Evolutionary conservation across 192 early-diverging fungal genomes (phyloP).

Genomic region (Coemansia sp.): DNA sequence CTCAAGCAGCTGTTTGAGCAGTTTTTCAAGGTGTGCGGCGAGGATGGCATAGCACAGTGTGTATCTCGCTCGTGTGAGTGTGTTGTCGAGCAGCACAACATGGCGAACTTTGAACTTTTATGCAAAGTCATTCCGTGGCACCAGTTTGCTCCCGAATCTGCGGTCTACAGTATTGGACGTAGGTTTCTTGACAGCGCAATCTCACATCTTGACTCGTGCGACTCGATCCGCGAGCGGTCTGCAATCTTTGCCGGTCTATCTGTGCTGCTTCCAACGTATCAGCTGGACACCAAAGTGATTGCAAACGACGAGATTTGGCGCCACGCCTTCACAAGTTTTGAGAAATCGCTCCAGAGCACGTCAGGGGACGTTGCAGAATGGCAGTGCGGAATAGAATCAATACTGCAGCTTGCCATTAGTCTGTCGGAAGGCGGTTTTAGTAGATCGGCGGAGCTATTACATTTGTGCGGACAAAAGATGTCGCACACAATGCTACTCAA

Average conservation of each 20-base stretch:
- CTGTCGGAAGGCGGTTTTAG: background rate
- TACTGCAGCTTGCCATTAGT: background rate
- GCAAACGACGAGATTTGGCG: conserved; percentile 8
- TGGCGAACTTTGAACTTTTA: background rate
- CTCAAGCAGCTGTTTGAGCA: conserved; percentile 3
- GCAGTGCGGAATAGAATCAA: background rate
- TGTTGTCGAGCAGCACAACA: background rate
- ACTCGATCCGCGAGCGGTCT: background rate
- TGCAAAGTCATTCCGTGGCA: conserved; percentile 8
- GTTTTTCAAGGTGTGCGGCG: background rate
- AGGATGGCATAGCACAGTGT: conserved; percentile 1
- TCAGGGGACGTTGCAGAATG: background rate
- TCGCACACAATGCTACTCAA: background rate
- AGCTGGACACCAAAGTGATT: background rate
- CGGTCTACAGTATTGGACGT: conserved; percentile 2
- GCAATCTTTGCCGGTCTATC: background rate
- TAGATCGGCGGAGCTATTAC: conserved; percentile 3
- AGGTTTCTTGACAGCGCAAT: background rate
- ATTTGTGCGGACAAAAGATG: conserved; percentile 13
- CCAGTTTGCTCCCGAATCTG: background rate
- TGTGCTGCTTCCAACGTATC: conserved; percentile 1
- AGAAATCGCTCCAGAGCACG: conserved; percentile 2
- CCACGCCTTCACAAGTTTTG: background rate
- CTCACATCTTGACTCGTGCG: background rate
- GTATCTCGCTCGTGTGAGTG: background rate